These are phyloP conservation scores for Sideroxylon spinosum DNA, from an alignment of 179 eudicot species.

Conservation along the genomic window DNA sequence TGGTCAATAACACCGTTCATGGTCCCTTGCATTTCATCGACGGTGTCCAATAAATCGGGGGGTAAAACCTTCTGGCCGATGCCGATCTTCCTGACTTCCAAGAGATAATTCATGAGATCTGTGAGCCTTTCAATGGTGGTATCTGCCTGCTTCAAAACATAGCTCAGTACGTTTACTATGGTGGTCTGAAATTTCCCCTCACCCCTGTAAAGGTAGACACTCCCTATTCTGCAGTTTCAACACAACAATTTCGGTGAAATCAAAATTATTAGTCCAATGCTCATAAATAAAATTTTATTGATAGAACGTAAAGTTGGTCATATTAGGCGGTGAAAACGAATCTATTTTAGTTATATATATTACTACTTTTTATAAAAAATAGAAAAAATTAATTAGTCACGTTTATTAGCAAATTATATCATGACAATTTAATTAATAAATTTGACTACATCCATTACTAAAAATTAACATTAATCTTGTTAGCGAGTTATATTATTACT, in stretches of 20 bases:
- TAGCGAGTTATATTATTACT: too few species aligned
- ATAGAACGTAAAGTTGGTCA: too few species aligned
- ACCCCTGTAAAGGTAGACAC: slow-evolving; percentile 43
- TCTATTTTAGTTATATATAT: too few species aligned
- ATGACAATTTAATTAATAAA: too few species aligned
- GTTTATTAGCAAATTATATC: too few species aligned
- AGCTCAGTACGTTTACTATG: slow-evolving; percentile 33
- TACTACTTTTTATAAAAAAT: too few species aligned
- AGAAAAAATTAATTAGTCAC: too few species aligned
- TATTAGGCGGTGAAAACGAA: too few species aligned
- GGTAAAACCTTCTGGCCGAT: slow-evolving; percentile 38
- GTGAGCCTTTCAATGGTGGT: slow-evolving; percentile 33
- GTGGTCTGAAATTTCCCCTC: slow-evolving; percentile 53
- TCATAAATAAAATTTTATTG: too few species aligned
- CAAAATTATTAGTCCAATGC: too few species aligned
- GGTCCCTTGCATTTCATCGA: slow-evolving; percentile 33
- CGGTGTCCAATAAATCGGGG: slow-evolving; percentile 28
- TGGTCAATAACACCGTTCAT: slow-evolving; percentile 28
- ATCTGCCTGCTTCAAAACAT: slow-evolving; percentile 43
- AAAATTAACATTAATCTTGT: too few species aligned
- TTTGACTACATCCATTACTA: too few species aligned
- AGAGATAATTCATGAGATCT: slow-evolving; percentile 40
- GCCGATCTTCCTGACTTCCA: slow-evolving; percentile 45
- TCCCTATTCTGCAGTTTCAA: slow-evolving; percentile 41
- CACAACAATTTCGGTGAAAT: background rate